phyloP scores from a whole-genome alignment of 1,284 basidiomycete genomes.

The Trichosporon faecale region DNA sequence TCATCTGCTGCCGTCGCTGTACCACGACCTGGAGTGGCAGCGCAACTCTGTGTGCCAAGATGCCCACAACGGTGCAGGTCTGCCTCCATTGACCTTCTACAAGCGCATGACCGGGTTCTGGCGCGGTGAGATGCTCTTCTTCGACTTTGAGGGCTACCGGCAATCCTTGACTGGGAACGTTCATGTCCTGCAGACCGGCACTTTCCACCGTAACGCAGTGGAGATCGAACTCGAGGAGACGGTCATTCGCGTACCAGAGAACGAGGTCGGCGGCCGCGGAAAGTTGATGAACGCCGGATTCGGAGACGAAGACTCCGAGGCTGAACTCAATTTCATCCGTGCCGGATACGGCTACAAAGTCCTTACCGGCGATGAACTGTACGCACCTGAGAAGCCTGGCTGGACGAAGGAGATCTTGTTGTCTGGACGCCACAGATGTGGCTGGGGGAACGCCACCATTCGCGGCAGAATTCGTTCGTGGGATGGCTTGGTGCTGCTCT shows the following conservation, averaged over 20 bases:
- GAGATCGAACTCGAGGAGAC: conserved; percentile 49
- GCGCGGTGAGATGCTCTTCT: conserved; percentile 57
- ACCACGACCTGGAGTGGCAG: conserved; percentile 52
- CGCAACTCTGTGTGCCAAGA: conserved; percentile 52
- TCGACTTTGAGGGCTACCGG: conserved; percentile 57
- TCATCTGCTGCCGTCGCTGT: conserved; percentile 38
- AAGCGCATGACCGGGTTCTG: conserved; percentile 55
- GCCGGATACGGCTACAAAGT: conserved; percentile 44
- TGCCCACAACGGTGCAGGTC: conserved; percentile 51
- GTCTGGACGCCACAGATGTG: conserved; percentile 33
- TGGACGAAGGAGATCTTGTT: conserved; percentile 53
- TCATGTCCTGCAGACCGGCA: conserved; percentile 49
- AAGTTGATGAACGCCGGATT: conserved; percentile 43
- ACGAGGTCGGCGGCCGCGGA: conserved; percentile 49
- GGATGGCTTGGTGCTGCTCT: conserved; percentile 48
- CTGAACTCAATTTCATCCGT: conserved; percentile 33
- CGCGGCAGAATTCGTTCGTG: conserved; percentile 49
- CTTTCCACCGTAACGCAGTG: conserved; percentile 44
- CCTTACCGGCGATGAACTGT: conserved; percentile 29
- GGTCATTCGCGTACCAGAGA: conserved; percentile 43
- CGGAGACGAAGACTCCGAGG: conserved; percentile 36
- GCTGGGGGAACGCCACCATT: conserved; percentile 42
- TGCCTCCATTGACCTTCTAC: conserved; percentile 50
- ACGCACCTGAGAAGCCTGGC: conserved; percentile 40
- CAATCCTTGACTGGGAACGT: conserved; percentile 55